Evolutionary conservation across 257 asterid genomes (phyloP), one percentile per base, ranked within the genome.

Genomic region (Solanum acaule): DNA sequence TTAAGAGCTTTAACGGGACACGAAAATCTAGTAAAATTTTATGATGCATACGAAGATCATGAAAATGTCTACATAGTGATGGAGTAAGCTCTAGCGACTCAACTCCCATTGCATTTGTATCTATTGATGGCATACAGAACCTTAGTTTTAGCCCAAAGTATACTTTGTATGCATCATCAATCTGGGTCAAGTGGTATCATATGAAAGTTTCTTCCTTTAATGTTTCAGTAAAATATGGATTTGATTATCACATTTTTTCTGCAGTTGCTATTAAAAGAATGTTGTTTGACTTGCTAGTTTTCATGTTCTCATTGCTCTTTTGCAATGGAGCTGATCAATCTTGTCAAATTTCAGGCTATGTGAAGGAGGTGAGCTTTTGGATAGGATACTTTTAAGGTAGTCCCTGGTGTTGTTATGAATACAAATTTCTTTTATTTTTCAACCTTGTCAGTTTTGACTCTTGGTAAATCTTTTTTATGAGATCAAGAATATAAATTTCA

Each of bases 341-440:
- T 89, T 77, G 59, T 77, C 16, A 35, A 87, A 86, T 88, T 77
- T 33, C 91, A 94, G 98, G 90, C 82, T 93, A 89, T 94, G 98
- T 89, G 87, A 89, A 79, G 98, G 98, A 84, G 98, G 98, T 35
- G 96, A 93, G 77, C 91, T 94, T 38, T 91, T 93, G 71, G 98
- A 94, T 84, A 92, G 92, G 38, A 93, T 93, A 61, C 96, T 93
- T 87, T 90, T 95, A 76, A 90, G 95, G 97, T 91, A 88, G 46
- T 37, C 68, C 76, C 56, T 59, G 25, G 27, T 31, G 18, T 61
- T 78, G 46, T 6, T 20, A 27, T 40, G 82, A 59, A 76, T 37
- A 35, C 34, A 22, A 35, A 59, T 12, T 73, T 63, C 72, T 33
- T 37, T 37, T 14, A 33, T 63, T 42, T 56, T n/a, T 4, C 15